phyloP scores from a whole-genome alignment of 441 rosid species.

The Theobroma grandiflorum region DNA sequence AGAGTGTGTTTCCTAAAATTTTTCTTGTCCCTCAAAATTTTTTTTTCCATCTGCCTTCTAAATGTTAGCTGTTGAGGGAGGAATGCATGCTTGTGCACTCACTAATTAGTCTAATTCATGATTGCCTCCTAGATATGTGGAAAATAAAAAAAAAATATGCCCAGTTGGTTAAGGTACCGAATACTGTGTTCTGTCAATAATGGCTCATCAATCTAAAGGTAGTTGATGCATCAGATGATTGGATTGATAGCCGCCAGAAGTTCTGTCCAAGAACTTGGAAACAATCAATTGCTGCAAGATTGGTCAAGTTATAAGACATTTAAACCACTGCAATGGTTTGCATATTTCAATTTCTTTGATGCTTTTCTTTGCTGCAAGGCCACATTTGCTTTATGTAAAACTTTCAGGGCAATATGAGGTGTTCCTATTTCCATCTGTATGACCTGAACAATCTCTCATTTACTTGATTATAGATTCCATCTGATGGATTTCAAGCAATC shows the following conservation, averaged over 20 bases:
- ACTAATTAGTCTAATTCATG: not conserved
- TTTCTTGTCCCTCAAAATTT: not conserved
- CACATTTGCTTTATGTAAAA: not conserved
- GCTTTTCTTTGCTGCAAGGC: not conserved
- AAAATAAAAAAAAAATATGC: not conserved
- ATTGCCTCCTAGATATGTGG: slow-evolving; percentile 14
- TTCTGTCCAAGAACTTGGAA: not conserved
- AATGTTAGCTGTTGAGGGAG: not conserved
- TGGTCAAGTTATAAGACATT: not conserved
- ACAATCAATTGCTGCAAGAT: not conserved
- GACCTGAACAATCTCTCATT: slow-evolving; percentile 28
- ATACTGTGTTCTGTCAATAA: not conserved
- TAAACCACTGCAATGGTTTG: not conserved
- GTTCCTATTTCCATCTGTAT: slow-evolving; percentile 20
- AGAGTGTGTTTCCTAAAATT: not conserved
- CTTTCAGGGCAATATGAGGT: not conserved
- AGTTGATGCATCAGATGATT: slow-evolving; percentile 15
- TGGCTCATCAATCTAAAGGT: not conserved
- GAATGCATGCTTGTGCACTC: not conserved
- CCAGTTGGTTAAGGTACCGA: not conserved
- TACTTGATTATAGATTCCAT: slow-evolving; percentile 64
- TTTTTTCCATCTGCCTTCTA: not conserved
- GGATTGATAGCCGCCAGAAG: not conserved
- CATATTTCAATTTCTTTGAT: slow-evolving; percentile 8
- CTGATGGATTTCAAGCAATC: slow-evolving; percentile 78